Conservation (phyloP, 345 rosid genomes). For the Adansonia digitata region DNA sequence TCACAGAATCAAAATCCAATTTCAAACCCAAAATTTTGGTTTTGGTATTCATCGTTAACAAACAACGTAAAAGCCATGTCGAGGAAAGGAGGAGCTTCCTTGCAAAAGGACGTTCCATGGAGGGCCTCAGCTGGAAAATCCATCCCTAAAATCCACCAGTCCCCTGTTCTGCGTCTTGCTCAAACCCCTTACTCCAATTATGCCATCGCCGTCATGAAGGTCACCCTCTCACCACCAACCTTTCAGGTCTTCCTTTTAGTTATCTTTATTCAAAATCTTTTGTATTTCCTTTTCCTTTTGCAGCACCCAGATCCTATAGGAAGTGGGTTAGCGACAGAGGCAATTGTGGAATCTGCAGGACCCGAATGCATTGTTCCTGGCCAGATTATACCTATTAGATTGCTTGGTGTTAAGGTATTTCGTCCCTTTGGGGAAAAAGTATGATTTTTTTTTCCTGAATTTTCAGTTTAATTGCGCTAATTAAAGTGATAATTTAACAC, state of each 20-base stretch:
- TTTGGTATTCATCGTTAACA: neutral
- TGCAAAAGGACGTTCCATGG: conserved; percentile 85
- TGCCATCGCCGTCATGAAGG: conserved; percentile 73
- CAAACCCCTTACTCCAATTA: conserved; percentile 46
- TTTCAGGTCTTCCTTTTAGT: neutral
- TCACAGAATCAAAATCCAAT: too few relatives aligned
- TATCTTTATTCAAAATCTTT: neutral
- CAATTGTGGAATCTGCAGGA: conserved; percentile 80
- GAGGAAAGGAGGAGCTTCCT: conserved; percentile 51
- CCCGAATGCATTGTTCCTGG: conserved; percentile 90
- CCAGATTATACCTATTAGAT: conserved; percentile 59
- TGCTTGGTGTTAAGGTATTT: conserved; percentile 78
- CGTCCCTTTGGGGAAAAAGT: neutral
- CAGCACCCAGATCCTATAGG: conserved; percentile 82
- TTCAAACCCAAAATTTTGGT: neutral
- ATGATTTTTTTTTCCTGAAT: neutral
- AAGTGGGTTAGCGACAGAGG: conserved; percentile 66
- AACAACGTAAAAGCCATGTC: conserved; percentile 33
- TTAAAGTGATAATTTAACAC: neutral
- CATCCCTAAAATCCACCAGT: conserved; percentile 65
- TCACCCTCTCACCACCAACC: neutral
- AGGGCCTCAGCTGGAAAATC: conserved; percentile 57
- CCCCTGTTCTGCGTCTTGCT: conserved; percentile 57
- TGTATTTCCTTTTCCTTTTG: neutral
- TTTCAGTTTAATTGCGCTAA: neutral